A percentile compares a stretch with the other conserved stretches of the same genome.
Conservation (phyloP, 2,329 filamentous ascomycete species). For the Chalara sp. region DNA sequence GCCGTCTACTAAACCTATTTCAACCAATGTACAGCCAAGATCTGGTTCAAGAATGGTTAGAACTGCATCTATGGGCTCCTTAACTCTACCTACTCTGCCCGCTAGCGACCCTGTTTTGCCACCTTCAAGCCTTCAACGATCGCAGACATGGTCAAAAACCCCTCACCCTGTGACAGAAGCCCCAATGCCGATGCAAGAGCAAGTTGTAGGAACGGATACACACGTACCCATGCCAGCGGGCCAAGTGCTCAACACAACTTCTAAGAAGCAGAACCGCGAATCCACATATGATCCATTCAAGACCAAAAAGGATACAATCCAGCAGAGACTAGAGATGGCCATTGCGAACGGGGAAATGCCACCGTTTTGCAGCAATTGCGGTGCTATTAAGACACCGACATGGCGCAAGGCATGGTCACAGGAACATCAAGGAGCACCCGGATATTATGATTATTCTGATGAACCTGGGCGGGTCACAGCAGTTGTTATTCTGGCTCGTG, state of each 20-base stretch:
- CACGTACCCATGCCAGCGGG: too few species aligned
- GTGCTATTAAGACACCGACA: constrained; percentile 89
- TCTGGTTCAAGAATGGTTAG: constrained; percentile 33
- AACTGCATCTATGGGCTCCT: constrained; percentile 24
- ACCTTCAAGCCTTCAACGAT: constrained; percentile 31
- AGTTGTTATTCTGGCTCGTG: constrained; percentile 59
- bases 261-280: too few species aligned
- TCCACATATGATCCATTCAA: constrained; percentile 1
- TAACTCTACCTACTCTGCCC: constrained; percentile 30
- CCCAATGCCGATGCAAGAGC: constrained; percentile 5
- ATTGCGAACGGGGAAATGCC: constrained; percentile 80
- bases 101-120: constrained; percentile 36
- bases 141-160: constrained; percentile 39
- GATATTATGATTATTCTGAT: constrained; percentile 63
- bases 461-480: constrained; percentile 69
- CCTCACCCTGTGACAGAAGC: constrained; percentile 34
- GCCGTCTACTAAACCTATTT: too few species aligned
- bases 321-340: constrained; percentile 52
- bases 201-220: background rate
- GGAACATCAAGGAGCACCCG: constrained; percentile 61
- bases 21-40: constrained; percentile 26
- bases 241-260: too few species aligned
- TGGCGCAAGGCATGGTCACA: constrained; percentile 94
- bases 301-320: constrained; percentile 24
- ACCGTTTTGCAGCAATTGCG: constrained; percentile 85